Conservation (phyloP, 805 yeast genomes). For the Danielozyma ontarioensis region DNA sequence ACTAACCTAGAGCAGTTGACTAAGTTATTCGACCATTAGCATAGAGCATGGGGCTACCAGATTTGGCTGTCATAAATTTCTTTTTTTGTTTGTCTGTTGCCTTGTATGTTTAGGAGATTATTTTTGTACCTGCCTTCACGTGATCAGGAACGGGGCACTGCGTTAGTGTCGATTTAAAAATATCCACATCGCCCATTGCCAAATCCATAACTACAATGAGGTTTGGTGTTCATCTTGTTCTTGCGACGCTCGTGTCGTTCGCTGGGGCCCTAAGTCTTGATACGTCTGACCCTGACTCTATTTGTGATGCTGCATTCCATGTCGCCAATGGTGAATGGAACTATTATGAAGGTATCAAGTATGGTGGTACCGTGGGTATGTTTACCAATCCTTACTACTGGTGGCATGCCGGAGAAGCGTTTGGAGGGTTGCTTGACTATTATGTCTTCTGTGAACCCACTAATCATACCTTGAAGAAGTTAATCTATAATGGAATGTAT, state of each 20-base stretch:
- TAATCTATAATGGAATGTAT: slow-evolving; percentile 35
- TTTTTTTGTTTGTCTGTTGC: too few species aligned
- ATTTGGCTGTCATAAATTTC: too few species aligned
- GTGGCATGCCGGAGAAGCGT: slow-evolving; percentile 52
- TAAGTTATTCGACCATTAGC: too few species aligned
- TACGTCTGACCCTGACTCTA: slow-evolving; percentile 27
- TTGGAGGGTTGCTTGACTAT: slow-evolving; percentile 43
- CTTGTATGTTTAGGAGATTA: too few species aligned
- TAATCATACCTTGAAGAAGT: slow-evolving; percentile 24
- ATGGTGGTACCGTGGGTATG: slow-evolving; percentile 46
- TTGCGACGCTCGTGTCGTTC: slow-evolving; percentile 1
- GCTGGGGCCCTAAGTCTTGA: slow-evolving; percentile 24
- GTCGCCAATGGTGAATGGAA: slow-evolving; percentile 38
- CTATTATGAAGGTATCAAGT: slow-evolving; percentile 37
- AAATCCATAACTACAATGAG: too few species aligned
- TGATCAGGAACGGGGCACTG: too few species aligned
- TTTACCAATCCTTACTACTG: slow-evolving; percentile 43
- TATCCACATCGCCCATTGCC: too few species aligned
- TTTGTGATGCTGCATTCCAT: slow-evolving; percentile 35
- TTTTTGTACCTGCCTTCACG: too few species aligned
- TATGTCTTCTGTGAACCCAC: slow-evolving; percentile 31
- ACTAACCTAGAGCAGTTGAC: neutral
- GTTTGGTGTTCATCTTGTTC: too few species aligned
- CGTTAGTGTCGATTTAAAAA: too few species aligned
- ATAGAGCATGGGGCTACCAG: too few species aligned